Evolutionary conservation across 257 asterid species (phyloP), one percentile per base, ranked within the genome.

Genomic region (Plantago elongata): DNA sequence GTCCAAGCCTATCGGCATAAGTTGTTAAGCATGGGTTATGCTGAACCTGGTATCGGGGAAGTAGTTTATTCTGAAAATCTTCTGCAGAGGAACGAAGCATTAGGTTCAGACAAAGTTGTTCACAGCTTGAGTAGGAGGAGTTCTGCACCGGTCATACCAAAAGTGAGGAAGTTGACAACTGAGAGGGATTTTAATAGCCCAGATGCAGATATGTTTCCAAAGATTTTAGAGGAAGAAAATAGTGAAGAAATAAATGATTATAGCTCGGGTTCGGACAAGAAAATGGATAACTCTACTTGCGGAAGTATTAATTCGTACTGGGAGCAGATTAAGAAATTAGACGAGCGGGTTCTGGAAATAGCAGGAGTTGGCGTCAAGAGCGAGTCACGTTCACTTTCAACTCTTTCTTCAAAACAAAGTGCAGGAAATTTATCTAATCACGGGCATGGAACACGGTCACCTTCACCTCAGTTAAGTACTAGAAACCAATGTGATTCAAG

Each of bases 1-100:
- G 86, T 92, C n/a, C 87, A 89, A 74, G 75, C 91, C 37, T 92
- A 80, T 66, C 63, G 81, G 70, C 80, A 87, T 47, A 88, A 83
- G 61, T 57, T 89, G 49, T 30, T 84, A 44, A 83, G 85, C 83
- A 60, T 73, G 83, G 99, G 99, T 9, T 78, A 83, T 45, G 68
- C 34, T 13, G 95, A 86, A 66, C 83, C 87, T 0, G 84, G 74
- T 42, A 71, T 54, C 0, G 85, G 77, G 11, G 96, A 87, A 30
- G 47, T 72, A 0, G 79, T 61, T 43, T 69, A 70, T 43, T 89
- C 93, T 1, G 94, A 84, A 58, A 73, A 72, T 58, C 73, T 83
- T 45, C 57, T 76, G 75, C 89, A 76, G 40, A 74, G 87, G 71
- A 77, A 57, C 11, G 90, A 79, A n/a, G 18, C 17, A 57, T 13